Evolutionary conservation across 176 grass and related monocot species (phyloP), one percentile per base, ranked within the genome.

Genomic region (Echinochloa phyllopogon): DNA sequence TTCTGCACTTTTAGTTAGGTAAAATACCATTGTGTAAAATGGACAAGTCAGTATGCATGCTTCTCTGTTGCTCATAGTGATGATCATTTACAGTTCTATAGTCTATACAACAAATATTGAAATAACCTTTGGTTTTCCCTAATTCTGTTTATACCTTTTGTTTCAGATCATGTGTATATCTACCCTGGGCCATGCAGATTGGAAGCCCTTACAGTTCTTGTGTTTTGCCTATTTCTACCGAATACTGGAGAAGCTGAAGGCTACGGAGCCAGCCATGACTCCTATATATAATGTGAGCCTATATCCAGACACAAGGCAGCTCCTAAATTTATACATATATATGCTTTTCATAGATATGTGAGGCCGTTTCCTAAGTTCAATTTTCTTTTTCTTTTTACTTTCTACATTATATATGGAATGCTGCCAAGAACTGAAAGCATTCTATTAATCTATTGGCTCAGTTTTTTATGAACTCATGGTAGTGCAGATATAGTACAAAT

Each of bases 191-290:
- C 86, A 76, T 51, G 79, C 89, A 74, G 89, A 96, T 56, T 90
- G 87, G 87, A 93, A 83, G 15, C 91, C 89, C 29, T 80, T 96
- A 84, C 91, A 93, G 18, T 96, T 96, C 83, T 41, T 96, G 16
- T 92, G 76, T 87, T 93, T 96, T 72, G 66, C 73, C 6, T 96
- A 89, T 91, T 91, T 93, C 73, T 89, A 93, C 41, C 33, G 88
- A 84, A 86, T 93, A 76, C 84, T 96, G 76, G 94, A 91, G 77
- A 96, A 91, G 72, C 84, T 96, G 62, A 91, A 88, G 64, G 6
- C 44, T 72, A 93, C 61, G 18, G 82, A 97, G 50, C 81, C 89
- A 45, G 64, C 66, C 80, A 74, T 76, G n/a, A 37, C 88, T 68
- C 88, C 88, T 18, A 79, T 87, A 72, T 86, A 91, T 62, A 90